These are phyloP conservation scores for Xerocomus amazonicus DNA, from an alignment of 1,284 basidiomycete genomes.

Conservation along the genomic window DNA sequence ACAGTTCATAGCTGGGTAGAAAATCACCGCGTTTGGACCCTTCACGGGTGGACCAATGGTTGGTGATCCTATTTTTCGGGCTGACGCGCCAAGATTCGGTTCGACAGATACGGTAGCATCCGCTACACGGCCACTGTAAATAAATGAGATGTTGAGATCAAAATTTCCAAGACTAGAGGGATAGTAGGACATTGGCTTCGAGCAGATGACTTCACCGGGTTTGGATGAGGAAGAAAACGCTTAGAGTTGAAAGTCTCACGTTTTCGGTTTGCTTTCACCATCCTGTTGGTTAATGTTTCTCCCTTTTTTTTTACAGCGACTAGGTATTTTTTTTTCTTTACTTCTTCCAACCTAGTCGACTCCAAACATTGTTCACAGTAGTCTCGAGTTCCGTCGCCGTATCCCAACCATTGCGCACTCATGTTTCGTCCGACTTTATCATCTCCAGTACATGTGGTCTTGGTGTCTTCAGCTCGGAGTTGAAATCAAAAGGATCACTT, in stretches of 20 bases:
- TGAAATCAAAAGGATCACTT: not conserved
- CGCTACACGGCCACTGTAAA: slow-evolving; percentile 1
- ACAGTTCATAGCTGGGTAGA: slow-evolving; percentile 1
- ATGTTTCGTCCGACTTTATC: not conserved
- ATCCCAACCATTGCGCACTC: not conserved
- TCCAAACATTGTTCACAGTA: not conserved
- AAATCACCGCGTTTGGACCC: not conserved
- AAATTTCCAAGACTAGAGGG: not conserved
- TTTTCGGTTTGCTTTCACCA: too few species aligned
- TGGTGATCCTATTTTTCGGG: slow-evolving; percentile 6
- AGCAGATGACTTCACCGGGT: too few species aligned
- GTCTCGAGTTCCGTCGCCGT: not conserved
- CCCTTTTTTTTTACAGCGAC: not conserved
- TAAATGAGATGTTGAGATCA: slow-evolving; percentile 1
- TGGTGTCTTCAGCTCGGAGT: not conserved
- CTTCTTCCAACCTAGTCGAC: not conserved
- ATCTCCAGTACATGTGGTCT: not conserved
- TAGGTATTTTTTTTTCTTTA: not conserved
- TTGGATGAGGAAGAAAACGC: too few species aligned
- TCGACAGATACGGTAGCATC: not conserved
- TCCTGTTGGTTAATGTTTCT: not conserved
- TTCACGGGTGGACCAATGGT: slow-evolving; percentile 9
- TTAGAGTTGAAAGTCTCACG: too few species aligned
- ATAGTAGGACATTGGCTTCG: not conserved
- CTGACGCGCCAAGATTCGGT: slow-evolving; percentile 1